Evolutionary conservation across 2,329 filamentous ascomycete species (phyloP), one percentile per base, ranked within the genome.

Genomic region (Microdochium trichocladiopsis): DNA sequence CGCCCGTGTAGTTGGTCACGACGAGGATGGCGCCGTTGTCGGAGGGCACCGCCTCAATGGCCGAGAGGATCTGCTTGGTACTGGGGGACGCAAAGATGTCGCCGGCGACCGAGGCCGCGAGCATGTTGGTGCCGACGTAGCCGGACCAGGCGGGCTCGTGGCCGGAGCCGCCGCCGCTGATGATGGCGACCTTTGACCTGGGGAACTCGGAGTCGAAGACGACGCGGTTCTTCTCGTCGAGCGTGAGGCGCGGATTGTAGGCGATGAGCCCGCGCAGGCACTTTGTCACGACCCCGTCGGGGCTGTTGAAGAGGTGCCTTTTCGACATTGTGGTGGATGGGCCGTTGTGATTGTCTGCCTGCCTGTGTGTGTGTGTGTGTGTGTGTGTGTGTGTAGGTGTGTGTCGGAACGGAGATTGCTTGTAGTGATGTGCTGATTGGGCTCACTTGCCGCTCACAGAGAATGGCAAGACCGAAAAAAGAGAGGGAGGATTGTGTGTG

Each of bases 1-100:
- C 82, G 48, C 82, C 82, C 0, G 82, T 84, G 63, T 85, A 84
- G 65, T 86, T 86, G 47, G 80, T 84, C 55, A 84, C 77, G 49
- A 86, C 76, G 2, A 86, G 69, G 48, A 86, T 77, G 2, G 77
- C 78, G 36, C 82, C 82, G 59, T 69, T 70, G 31, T 74, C 70
- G 25, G 72, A 82, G n/a, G 75, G 79, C 11, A 75, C 77, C 47
- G 73, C 71, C 50, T 78, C 75, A 41, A 86, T 75, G 5, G 75
- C 82, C 1, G 81, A 76, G 9, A 83, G 64, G 52, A 86, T 82
- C 65, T 86, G 83, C 54, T 79, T 80, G 11, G 82, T 82, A 53
- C 78, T 82, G 0, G 83, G 83, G 6, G 76, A 81, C 16, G 83
- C 82, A 57, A 86, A 86, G 57, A 86, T 78, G 60, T 84, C 80